Evolutionary conservation across 331 rosid genomes (phyloP), one percentile per base, ranked within the genome.

Genomic region (Rosa hybrid): DNA sequence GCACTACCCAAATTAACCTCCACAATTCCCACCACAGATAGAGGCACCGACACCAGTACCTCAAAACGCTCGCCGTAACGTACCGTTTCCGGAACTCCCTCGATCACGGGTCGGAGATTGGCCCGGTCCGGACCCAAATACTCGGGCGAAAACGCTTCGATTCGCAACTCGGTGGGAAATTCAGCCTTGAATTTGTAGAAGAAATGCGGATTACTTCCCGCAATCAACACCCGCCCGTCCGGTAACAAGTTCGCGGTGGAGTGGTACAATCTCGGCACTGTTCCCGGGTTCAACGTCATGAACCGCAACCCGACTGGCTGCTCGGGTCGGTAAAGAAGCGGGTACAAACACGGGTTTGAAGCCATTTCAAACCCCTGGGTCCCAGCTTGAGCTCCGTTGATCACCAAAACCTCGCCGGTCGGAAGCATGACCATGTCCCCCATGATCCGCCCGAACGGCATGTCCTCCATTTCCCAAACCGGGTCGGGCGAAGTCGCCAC

Each of bases 381-480:
- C 8, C 98, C 98, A 5, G 88, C 85, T 80, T 87, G 89, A 0
- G 98, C 97, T 7, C 98, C 98, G 14, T 94, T 94, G 21, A 94
- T 83, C 7, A 94, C 46, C 84, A 94, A 81, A 4, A 89, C 91
- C 2, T 92, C 97, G 0, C 97, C 94, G 23, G 82, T 88, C 1
- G 98, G 97, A 0, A 94, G 87, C 90, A 85, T 87, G 0, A 94
- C 98, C 98, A 94, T 94, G 25, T 94, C 98, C 0, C 98, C 98
- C 98, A 94, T 94, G 14, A 92, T 82, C 76, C 98, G 83, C 77
- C 88, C 92, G 23, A 82, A 89, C 38, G 98, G 92, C 98, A 94
- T 94, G 23, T 89, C 91, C 83, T 94, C 98, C 93, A 86, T 78
- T 48, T 81, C 77, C 98, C 98, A 94, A 83, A 83, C 93, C 64